phyloP scores from a whole-genome alignment of 2,329 filamentous ascomycete species.

The Xylariaceae sp. region DNA sequence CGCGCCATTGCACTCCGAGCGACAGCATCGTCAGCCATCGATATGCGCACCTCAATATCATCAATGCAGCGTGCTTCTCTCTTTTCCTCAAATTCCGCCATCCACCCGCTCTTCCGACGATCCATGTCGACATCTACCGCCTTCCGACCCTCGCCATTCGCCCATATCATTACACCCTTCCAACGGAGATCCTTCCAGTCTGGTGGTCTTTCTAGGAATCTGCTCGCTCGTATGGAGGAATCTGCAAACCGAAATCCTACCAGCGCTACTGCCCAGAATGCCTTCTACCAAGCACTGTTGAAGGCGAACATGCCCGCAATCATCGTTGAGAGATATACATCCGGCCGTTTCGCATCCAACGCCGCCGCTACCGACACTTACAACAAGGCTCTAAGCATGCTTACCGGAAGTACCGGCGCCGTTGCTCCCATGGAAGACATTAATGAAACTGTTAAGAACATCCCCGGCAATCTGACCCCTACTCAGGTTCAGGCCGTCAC shows the following conservation, averaged over 20 bases:
- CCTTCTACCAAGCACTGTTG: constrained; percentile 87
- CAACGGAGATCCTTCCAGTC: constrained; percentile 39
- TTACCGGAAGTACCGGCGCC: constrained; percentile 30
- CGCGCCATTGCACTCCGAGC: constrained; percentile 13
- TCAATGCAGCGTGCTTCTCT: constrained; percentile 29
- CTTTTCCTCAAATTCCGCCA: constrained; percentile 28
- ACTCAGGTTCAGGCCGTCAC: constrained; percentile 73
- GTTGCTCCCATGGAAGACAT: constrained; percentile 26
- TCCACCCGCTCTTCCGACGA: constrained; percentile 19
- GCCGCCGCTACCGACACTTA: constrained; percentile 74
- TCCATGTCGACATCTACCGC: constrained; percentile 24
- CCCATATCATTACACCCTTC: constrained; percentile 12
- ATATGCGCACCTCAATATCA: constrained; percentile 32
- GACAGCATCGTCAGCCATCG: constrained; percentile 24
- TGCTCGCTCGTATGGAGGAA: constrained; percentile 83
- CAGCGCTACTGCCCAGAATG: constrained; percentile 84
- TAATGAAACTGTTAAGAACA: constrained; percentile 28
- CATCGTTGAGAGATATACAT: constrained; percentile 83
- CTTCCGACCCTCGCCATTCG: constrained; percentile 17
- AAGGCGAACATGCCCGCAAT: constrained; percentile 93
- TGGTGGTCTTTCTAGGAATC: constrained; percentile 53
- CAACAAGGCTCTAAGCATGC: constrained; percentile 61
- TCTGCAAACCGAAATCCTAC: constrained; percentile 88
- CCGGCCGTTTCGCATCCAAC: constrained; percentile 79
- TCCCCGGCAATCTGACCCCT: constrained; percentile 44